phyloP scores from a whole-genome alignment of 164 flowering plant genomes.

The Magnolia sinica region DNA sequence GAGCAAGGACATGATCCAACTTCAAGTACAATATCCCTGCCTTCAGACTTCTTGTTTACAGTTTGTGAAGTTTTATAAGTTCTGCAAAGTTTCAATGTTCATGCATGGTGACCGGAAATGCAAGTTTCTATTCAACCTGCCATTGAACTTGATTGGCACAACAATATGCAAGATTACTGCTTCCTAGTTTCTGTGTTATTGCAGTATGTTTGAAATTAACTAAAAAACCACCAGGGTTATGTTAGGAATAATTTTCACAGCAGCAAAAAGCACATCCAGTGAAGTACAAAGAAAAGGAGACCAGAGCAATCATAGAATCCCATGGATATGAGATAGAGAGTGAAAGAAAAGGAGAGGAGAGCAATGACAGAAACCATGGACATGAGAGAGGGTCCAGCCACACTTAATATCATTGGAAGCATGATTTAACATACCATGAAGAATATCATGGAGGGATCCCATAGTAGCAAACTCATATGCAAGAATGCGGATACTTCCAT shows the following conservation, averaged over 20 bases:
- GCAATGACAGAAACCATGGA: too few relatives aligned
- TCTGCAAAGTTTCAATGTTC: background rate
- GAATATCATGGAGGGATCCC: slow-evolving; percentile 91
- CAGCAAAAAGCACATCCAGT: too few relatives aligned
- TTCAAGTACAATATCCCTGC: background rate
- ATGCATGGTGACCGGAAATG: background rate
- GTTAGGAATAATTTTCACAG: too few relatives aligned
- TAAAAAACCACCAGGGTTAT: too few relatives aligned
- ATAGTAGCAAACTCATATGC: slow-evolving; percentile 86
- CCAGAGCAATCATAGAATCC: too few relatives aligned
- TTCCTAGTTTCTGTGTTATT: background rate
- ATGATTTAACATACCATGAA: slow-evolving; percentile 54
- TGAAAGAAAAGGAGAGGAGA: too few relatives aligned
- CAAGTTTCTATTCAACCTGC: background rate
- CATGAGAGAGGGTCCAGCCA: too few relatives aligned
- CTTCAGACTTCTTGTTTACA: too few relatives aligned
- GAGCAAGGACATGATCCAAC: background rate
- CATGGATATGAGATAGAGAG: too few relatives aligned
- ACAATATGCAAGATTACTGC: background rate
- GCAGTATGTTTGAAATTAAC: background rate
- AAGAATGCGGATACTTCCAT: slow-evolving; percentile 69
- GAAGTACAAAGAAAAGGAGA: too few relatives aligned
- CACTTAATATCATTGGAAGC: background rate
- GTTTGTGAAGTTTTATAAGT: background rate
- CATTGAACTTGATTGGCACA: background rate